Evolutionary conservation across 2,329 filamentous ascomycete species (phyloP), one percentile per base, ranked within the genome.

Genomic region (Orbilia brochopaga): DNA sequence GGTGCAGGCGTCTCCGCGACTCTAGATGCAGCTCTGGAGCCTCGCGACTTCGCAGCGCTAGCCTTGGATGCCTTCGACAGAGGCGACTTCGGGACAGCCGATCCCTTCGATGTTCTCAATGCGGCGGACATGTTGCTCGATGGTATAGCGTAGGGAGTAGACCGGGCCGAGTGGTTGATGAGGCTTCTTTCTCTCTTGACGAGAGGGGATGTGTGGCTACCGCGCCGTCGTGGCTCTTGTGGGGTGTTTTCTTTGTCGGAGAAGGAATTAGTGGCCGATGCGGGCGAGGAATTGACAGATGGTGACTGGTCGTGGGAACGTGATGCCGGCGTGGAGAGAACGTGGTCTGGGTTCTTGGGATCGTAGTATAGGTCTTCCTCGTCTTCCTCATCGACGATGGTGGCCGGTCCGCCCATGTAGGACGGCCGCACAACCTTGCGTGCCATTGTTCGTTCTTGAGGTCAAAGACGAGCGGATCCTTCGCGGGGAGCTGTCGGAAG

Each of bases 221-320:
- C 66, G 4, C 54, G 54, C 17, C 55, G 53, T 32, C 54, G 44
- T 24, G 55, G 24, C 35, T 23, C 51, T 5, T 50, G 42, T 15
- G 66, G 66, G 51, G 59, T 58, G 66, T 70, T 70, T 60, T 70
- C 66, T 40, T 70, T 70, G 15, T 70, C 66, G 48, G 66, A 70
- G 55, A 64, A 64, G n/a, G 66, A 60, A n/a, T 40, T 55, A 6
- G 65, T 53, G 37, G 51, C 40, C 27, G 59, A 32, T 8, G 4
- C 27, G 27, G 27, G 59, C 23, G 59, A 60, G 19, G 50, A 51
- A 19, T 27, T 13, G 37, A 15, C 13, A 13, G 37, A 42, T 5
- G 13, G 8, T 6, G 62, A 66, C 2, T 32, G 35, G 37, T 65
- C n/a, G 61, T 52, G 44, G 35, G 53, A 55, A 6, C 58, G 59